Evolutionary conservation across 345 rosid genomes (phyloP), one percentile per base, ranked within the genome.

Genomic region (Salix exigua): DNA sequence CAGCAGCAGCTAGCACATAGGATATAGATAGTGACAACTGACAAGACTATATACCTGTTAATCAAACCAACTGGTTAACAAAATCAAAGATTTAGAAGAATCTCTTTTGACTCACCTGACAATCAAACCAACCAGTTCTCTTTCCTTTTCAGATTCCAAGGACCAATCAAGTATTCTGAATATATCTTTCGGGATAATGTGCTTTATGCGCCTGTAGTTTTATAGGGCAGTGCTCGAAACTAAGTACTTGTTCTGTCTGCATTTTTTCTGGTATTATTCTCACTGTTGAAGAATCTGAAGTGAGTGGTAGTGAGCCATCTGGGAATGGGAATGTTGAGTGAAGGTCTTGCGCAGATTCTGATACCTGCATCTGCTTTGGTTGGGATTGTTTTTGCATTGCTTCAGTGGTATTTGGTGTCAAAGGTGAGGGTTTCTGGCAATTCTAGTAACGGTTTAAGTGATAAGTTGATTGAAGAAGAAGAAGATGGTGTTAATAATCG

Each of bases 391-490:
- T 90, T 88, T 83, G 90, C 94, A 44, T 83, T 90, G 87, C 77
- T 89, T 74, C 94, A 88, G 68, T 90, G 94, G 94, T 81, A 75
- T 74, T 40, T 90, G 79, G 94, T 90, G 76, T 89, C 92, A 13
- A 86, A 58, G 44, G 91, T 90, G 61, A 77, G 60, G 79, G 86
- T 90, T 48, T 82, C 88, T 30, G 72, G 28, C 16, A 85, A 68
- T 42, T 75, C 80, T 40, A 75, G 81, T 19, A 82, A 69, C 73
- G 88, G 84, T 46, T 80, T 73, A 71, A 76, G 64, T 50, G 87
- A 85, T 2, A 82, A 70, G 72, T 73, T 90, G 80, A 88, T 88
- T 63, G 91, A 75, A 76, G 79, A 78, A 1, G 91, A 87, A 67
- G 91, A 87, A 23, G 94, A 88, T 13, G 91, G 91, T 21, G 66